phyloP scores from a whole-genome alignment of 2,329 filamentous ascomycete genomes.

The Hysterium pulicare region DNA sequence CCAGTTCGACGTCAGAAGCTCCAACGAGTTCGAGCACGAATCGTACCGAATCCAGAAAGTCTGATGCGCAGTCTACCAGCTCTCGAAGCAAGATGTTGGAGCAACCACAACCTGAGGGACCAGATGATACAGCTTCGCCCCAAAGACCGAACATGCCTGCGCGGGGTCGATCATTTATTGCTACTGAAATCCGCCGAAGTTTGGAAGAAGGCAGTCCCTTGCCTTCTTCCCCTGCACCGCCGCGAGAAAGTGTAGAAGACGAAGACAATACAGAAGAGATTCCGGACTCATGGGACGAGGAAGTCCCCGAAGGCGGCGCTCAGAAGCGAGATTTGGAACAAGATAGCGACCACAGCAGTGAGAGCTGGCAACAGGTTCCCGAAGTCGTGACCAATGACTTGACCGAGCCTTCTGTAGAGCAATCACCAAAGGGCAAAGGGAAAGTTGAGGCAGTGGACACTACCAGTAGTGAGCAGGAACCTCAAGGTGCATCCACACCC shows the following conservation, averaged over 20 bases:
- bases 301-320: too few species aligned
- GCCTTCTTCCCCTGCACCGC: slow-evolving; percentile 28
- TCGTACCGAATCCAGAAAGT: too few species aligned
- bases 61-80: too few species aligned
- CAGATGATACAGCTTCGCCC: slow-evolving; percentile 13
- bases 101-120: not conserved
- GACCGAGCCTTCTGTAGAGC: slow-evolving; percentile 25
- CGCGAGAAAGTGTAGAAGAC: too few species aligned
- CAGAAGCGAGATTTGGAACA: slow-evolving; percentile 24
- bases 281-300: slow-evolving; percentile 26
- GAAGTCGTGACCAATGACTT: slow-evolving; percentile 24
- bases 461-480: not conserved
- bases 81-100: too few species aligned
- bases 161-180: slow-evolving; percentile 44
- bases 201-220: slow-evolving; percentile 43
- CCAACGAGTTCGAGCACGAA: not conserved
- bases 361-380: slow-evolving; percentile 40
- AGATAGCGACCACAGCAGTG: slow-evolving; percentile 35
- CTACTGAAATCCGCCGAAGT: slow-evolving; percentile 46
- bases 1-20: too few species aligned
- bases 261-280: too few species aligned
- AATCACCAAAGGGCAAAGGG: slow-evolving; percentile 20
- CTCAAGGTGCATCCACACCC: not conserved
- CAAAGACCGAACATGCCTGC: slow-evolving; percentile 46
- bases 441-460: slow-evolving; percentile 23